phyloP scores from a whole-genome alignment of 352 stramenopile genomes.

The Albugo laibachii region DNA sequence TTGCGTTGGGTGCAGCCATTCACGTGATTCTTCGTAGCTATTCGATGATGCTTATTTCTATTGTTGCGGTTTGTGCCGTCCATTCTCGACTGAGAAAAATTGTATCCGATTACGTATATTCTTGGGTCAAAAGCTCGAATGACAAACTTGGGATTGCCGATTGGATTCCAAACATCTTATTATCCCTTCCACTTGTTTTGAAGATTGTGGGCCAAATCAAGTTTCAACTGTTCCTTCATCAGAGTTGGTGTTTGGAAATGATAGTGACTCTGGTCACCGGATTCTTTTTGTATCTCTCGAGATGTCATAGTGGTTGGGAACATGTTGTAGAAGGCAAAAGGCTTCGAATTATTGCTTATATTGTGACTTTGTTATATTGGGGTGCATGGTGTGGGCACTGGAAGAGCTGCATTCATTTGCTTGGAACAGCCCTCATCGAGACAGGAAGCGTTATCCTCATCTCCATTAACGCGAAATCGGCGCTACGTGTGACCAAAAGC shows the following conservation, averaged over 20 bases:
- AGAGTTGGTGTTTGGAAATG: slow-evolving; percentile 18
- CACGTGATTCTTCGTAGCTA: slow-evolving; percentile 41
- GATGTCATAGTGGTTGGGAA: slow-evolving; percentile 9
- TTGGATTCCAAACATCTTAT: slow-evolving; percentile 27
- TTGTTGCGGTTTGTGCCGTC: slow-evolving; percentile 40
- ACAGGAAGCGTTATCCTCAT: slow-evolving; percentile 34
- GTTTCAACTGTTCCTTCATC: slow-evolving; percentile 52
- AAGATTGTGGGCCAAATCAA: slow-evolving; percentile 52
- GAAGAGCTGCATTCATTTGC: slow-evolving; percentile 21
- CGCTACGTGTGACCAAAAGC: slow-evolving; percentile 18
- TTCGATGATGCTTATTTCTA: slow-evolving; percentile 53
- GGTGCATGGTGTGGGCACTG: slow-evolving; percentile 27
- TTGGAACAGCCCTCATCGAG: slow-evolving; percentile 41
- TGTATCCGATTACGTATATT: slow-evolving; percentile 12
- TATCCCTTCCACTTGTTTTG: slow-evolving; percentile 33
- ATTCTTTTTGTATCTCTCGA: slow-evolving; percentile 15
- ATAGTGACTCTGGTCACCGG: slow-evolving; percentile 18
- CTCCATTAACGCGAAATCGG: slow-evolving; percentile 18
- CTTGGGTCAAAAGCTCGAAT: slow-evolving; percentile 33
- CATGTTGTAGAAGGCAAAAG: slow-evolving; percentile 19
- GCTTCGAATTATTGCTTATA: slow-evolving; percentile 44
- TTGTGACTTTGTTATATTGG: slow-evolving; percentile 33
- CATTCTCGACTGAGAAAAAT: slow-evolving; percentile 28
- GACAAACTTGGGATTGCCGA: slow-evolving; percentile 43
- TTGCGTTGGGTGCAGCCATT: slow-evolving; percentile 26